Evolutionary conservation across 768 basidiomycete species (phyloP), one percentile per base, ranked within the genome.

Genomic region (Kwoniella dejecticola): DNA sequence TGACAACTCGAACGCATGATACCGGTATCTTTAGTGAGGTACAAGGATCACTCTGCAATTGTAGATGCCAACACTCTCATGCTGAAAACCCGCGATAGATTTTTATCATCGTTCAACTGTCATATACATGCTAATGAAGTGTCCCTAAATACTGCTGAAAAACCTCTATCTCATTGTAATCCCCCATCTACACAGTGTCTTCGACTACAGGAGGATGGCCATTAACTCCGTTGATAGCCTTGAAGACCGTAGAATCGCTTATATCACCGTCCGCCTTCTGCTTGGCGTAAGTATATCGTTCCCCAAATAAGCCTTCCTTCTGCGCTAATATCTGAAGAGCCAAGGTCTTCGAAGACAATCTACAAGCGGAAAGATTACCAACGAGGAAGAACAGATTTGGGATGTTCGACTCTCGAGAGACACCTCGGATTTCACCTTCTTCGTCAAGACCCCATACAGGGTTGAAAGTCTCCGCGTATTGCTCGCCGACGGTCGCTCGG

Each of bases 381-480:
- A 74, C 71, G n/a, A 63, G 26, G 60, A 70, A 69, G 64, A 68
- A 70, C 27, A 68, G 38, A 49, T 70, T 68, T 2, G 69, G 69
- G 49, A 72, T 68, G 36, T 64, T 65, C 27, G 58, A 62, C 30
- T 72, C 71, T 56, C 69, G 47, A 12, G 33, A 38, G 13, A 70
- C 68, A 48, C 71, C 69, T 26, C 69, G 57, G 42, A 79, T 78
- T 65, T 79, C 78, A 7, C 77, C 76, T 50, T 79, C 72, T 62
- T 66, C 72, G 47, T 79, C 77, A 17, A 74, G 53, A 8, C 73
- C 75, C 79, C 79, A 79, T 31, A 74, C 69, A 0, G 60, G 61
- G 42, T 70, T 71, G 56, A 79, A 68, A 3, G 64, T 63, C 30
- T 76, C 66, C 11, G 75, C 77, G 23, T 73, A 74, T 23, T 76